A percentile compares a stretch with the other conserved stretches of the same genome.
These are phyloP conservation scores for Carex parvula DNA, from an alignment of 176 grass and related monocot genomes.

Conservation along the genomic window DNA sequence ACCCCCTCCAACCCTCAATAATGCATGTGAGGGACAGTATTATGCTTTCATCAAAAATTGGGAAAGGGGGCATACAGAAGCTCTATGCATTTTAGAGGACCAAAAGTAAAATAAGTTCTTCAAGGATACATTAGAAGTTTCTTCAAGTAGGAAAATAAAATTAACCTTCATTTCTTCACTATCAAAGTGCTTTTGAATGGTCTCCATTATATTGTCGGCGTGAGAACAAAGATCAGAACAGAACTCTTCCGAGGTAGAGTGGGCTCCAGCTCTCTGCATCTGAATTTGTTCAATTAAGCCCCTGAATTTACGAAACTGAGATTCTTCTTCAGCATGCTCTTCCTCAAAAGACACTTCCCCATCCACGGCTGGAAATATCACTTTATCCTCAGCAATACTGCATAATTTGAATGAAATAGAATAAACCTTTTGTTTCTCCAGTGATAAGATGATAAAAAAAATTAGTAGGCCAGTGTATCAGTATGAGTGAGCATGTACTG, in stretches of 20 bases:
- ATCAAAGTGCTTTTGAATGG: slow-evolving; percentile 83
- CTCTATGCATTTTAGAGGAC: not conserved
- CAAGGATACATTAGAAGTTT: not conserved
- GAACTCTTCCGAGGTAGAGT: slow-evolving; percentile 64
- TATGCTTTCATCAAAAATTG: not conserved
- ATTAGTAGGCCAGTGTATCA: not conserved
- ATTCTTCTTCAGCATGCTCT: slow-evolving; percentile 89
- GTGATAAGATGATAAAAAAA: not conserved
- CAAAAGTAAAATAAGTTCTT: not conserved
- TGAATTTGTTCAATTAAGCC: slow-evolving; percentile 92
- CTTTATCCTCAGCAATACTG: slow-evolving; percentile 95
- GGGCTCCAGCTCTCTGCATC: slow-evolving; percentile 62
- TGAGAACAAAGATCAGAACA: slow-evolving; percentile 74
- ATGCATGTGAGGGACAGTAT: not conserved
- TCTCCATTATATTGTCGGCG: slow-evolving; percentile 94
- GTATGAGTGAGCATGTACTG: not conserved
- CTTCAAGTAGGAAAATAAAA: slow-evolving; percentile 4
- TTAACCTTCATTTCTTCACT: slow-evolving; percentile 88
- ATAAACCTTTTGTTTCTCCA: not conserved
- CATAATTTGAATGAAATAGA: slow-evolving; percentile 12
- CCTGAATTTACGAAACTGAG: slow-evolving; percentile 76
- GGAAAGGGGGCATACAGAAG: not conserved
- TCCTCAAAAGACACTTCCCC: slow-evolving; percentile 58
- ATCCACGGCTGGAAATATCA: slow-evolving; percentile 93
- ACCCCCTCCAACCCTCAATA: not conserved